Base-by-base conservation (phyloP, 208 protist genomes). In the Leishmania aethiopica region DNA sequence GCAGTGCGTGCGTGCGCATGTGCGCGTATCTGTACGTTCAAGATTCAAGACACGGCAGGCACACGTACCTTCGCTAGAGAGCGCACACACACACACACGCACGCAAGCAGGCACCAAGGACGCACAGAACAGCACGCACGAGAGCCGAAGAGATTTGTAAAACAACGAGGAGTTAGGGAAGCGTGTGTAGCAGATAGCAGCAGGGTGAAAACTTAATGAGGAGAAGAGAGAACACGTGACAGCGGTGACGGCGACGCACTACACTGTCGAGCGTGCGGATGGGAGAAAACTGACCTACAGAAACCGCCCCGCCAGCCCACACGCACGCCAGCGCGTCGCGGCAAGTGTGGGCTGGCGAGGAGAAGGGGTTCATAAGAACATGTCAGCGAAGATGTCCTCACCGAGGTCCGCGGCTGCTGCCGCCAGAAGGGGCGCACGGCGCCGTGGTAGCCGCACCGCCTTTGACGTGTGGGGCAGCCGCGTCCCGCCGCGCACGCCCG, bases 361-460 rank as follows among this genome's bases (percentile, higher is more conserved):
- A 78, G 28, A 89, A 32, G 49, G 25, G 59, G 42, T 55, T 87
- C 88, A 94, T 3, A 85, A 90, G 42, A 91, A 96, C 1, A 94
- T 57, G 76, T 95, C 91, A 0, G 89, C 85, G 76, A 96, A 96
- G 73, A 96, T 76, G 79, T 94, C 91, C 25, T 96, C 91, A 40
- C 80, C 81, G 45, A 79, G 45, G 28, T 75, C 80, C 13, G 59
- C 17, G 66, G 87, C 47, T 40, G 64, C 35, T 60, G 80, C 64
- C 84, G 84, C 70, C 75, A 83, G 49, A 62, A 81, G 60, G 8
- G 72, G 71, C 19, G 72, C 78, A 22, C 88, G 88, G 22, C 86
- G 84, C 32, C 75, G 59, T 45, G 75, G 59, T 57, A 59, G 28
- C 32, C 32, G 51, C 17, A 77, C 51, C n/a, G 51, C 28, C 73